A percentile compares a stretch with the other conserved stretches of the same genome.
These are phyloP conservation scores for Solanum microdontum DNA, from an alignment of 257 asterid genomes.

Conservation along the genomic window DNA sequence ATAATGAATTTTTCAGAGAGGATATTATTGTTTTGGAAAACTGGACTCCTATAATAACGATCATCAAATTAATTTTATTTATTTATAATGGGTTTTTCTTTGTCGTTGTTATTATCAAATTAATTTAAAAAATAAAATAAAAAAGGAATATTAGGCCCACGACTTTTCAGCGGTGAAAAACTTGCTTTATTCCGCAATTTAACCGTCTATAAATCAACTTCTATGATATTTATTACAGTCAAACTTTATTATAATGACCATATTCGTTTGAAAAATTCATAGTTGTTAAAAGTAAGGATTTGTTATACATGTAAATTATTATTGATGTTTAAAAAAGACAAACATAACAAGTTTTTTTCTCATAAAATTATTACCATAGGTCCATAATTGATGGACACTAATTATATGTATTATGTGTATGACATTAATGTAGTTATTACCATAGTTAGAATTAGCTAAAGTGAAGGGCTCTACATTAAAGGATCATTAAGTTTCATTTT, in stretches of 20 bases:
- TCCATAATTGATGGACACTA: fast-evolving
- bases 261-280: no score
- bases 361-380: fast-evolving
- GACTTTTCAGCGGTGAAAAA: not conserved
- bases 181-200: not conserved
- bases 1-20: not conserved
- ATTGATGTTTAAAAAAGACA: fast-evolving
- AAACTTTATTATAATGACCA: fast-evolving
- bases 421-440: no score
- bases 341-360: no score
- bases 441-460: not conserved
- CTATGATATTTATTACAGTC: no score
- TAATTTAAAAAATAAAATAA: not conserved
- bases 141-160: not conserved
- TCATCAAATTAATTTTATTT: not conserved
- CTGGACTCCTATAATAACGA: not conserved
- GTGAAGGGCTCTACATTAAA: not conserved
- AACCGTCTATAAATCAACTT: not conserved
- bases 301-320: not conserved
- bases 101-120: not conserved
- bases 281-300: fast-evolving
- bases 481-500: not conserved
- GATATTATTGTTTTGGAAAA: not conserved
- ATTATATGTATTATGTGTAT: not conserved
- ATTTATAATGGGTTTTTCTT: not conserved